Evolutionary conservation across 495 filamentous ascomycete species (phyloP).

Genomic region (Clavariopsis aquatica): DNA sequence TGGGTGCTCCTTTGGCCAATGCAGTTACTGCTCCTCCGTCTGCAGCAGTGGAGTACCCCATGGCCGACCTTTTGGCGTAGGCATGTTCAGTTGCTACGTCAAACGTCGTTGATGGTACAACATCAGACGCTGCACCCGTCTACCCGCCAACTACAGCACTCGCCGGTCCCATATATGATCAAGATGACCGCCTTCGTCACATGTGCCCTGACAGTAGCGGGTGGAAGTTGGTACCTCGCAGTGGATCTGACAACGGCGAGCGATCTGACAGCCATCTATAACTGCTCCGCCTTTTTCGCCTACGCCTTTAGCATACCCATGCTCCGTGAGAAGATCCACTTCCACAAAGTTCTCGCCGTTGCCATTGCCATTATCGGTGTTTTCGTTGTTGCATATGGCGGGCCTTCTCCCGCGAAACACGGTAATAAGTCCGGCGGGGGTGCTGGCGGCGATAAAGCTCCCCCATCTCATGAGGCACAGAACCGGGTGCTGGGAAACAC

Average conservation of each 20-base stretch:
- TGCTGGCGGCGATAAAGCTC: slow-evolving; percentile 47
- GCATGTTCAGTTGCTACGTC: slow-evolving; percentile 70
- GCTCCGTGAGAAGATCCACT: slow-evolving; percentile 75
- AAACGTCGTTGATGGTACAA: slow-evolving; percentile 85
- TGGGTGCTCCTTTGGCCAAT: slow-evolving; percentile 86
- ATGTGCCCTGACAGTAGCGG: slow-evolving; percentile 83
- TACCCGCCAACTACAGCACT: slow-evolving; percentile 50
- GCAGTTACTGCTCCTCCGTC: slow-evolving; percentile 76
- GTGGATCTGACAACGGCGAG: slow-evolving; percentile 88
- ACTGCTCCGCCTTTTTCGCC: slow-evolving; percentile 97
- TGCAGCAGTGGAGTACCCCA: slow-evolving; percentile 68
- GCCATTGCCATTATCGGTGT: slow-evolving; percentile 84
- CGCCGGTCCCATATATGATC: slow-evolving; percentile 72
- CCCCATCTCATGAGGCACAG: slow-evolving; percentile 52
- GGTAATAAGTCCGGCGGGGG: slow-evolving; percentile 55
- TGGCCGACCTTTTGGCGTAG: slow-evolving; percentile 88
- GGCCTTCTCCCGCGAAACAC: slow-evolving; percentile 53
- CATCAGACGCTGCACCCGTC: slow-evolving; percentile 62
- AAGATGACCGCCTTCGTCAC: slow-evolving; percentile 79
- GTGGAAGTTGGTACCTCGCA: slow-evolving; percentile 92
- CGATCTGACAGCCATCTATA: slow-evolving; percentile 97
- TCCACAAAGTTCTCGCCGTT: slow-evolving; percentile 82
- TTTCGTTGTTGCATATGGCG: slow-evolving; percentile 89
- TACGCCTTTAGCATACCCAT: slow-evolving; percentile 93
- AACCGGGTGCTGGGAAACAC: slow-evolving; percentile 78